Evolutionary conservation across 73 alveolate species (phyloP), one percentile per base, ranked within the genome.

Genomic region (Blepharisma stoltei): DNA sequence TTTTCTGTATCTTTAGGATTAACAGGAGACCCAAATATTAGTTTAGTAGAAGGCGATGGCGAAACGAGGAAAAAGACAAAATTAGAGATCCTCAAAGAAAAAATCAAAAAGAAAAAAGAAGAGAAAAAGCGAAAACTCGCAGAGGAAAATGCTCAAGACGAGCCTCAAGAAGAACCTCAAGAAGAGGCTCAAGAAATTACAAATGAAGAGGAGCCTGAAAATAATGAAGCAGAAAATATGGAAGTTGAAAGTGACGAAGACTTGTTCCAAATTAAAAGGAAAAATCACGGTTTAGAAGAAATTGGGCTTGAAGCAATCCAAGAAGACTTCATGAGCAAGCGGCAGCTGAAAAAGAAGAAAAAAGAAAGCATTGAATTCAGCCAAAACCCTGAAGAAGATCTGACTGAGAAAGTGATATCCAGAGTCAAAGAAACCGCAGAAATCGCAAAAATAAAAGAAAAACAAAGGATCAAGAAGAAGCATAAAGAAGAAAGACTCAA

Each of bases 1-100:
- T 75, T 96, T 6, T 95, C 99, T 5, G 88, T 84, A 68, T 83
- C 97, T 55, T 86, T 93, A 38, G 99, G 99, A 23, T 84, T 96
- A 7, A 92, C 90, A 8, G 85, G 90, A 54, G 91, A 94, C 5
- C 99, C 99, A 8, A 78, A 82, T 9, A 70, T 93, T 55, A 82
- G 6, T 27, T 55, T 70, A 70, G 81, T 81, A 45, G 48, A 86
- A 55, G 80, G 79, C 37, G 70, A 71, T 27, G 54, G 54, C 1
- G 91, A 85, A 25, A 70, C 83, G 43, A 77, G 86, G 54, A 70
- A 81, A 71, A 78, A 85, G 85, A 66, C 71, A 5, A 89, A 91
- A 86, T 83, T 91, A 47, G 70, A 71, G 9, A 83, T 87, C 78
- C 75, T 82, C 68, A 90, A 88, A 84, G 82, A 78, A 68, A 76